Base-by-base conservation (phyloP, 257 asterid genomes). In the Cruciata laevipes region DNA sequence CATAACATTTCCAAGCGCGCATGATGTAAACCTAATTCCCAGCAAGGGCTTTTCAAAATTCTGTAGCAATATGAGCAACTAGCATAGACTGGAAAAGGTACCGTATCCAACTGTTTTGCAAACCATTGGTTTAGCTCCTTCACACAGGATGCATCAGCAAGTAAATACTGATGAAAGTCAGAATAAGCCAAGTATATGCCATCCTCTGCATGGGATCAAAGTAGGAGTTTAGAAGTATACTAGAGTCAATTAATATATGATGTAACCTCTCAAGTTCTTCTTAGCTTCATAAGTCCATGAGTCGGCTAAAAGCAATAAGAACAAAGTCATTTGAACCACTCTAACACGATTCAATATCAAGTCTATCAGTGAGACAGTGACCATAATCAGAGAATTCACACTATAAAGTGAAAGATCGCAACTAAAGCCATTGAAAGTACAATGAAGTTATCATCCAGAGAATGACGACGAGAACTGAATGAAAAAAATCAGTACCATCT, bases 71-170 rank as follows among this genome's bases (percentile, higher is more conserved):
- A 55, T 47, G 47, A 53, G 16, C 25, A 53, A 37, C 63, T 62
- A 32, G 30, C 27, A 30, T 44, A 8, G 53, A 62, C 61, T 51
- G 31, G 12, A 73, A 73, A 33, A 71, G 65, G 23, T 87, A 91
- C 98, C 90, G 96, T 82, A 75, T 94, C 96, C 69, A 90, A 76
- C 78, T 94, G 96, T 86, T 86, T 88, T 61, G 83, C 33, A 69
- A 94, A 88, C 99, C 99, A 94, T 67, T 88, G 90, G 71, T 83
- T 94, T 66, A 94, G 82, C 85, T 94, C 96, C 85, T 90, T 84
- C 87, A 85, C 84, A 77, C 95, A 85, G 71, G 92, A 80, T 56
- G 95, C 81, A 78, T 94, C 99, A 76, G 58, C 82, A 55, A 88
- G 82, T 86, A 90, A 85, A 85, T 86, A 94, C 51, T 85, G 73